Evolutionary conservation across 441 rosid genomes (phyloP).

Genomic region (Manihot esculenta): DNA sequence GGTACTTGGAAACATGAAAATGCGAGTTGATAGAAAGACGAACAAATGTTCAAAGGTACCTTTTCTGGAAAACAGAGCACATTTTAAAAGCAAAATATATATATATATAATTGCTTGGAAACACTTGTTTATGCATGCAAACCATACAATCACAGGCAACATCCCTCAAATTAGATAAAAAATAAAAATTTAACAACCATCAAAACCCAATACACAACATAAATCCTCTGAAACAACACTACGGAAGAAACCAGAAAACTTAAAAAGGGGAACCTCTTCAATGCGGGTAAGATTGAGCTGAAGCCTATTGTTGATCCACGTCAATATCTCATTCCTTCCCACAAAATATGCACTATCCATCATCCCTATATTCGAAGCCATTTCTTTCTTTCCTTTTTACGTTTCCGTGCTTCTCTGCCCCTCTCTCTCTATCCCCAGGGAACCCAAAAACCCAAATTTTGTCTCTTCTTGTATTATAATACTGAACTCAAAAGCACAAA

Average conservation of each 20-base stretch:
- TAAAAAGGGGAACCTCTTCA: conserved; percentile 60
- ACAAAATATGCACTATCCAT: conserved; percentile 98
- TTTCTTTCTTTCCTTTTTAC: conserved; percentile 17
- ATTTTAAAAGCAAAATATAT: neutral
- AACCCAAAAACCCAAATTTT: neutral
- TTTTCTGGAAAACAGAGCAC: neutral
- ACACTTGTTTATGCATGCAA: too few species aligned
- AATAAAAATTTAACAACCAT: neutral
- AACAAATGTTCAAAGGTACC: neutral
- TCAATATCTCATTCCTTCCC: conserved; percentile 87
- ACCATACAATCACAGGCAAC: neutral
- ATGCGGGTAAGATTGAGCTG: conserved; percentile 87
- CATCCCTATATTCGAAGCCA: conserved; percentile 92
- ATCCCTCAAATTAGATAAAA: conserved; percentile 1
- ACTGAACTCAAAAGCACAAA: conserved; percentile 1
- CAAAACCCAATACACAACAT: neutral
- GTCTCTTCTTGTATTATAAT: neutral
- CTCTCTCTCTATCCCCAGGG: neutral
- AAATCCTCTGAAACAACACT: neutral
- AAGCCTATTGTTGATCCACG: conserved; percentile 90
- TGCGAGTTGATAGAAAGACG: neutral
- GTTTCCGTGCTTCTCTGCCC: neutral
- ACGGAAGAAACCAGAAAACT: neutral
- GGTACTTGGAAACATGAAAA: neutral
- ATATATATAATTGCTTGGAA: neutral